A percentile compares a stretch with the other conserved stretches of the same genome.
These are phyloP conservation scores for Rhodotorula babjevae DNA, from an alignment of 768 basidiomycete species.

Conservation along the genomic window DNA sequence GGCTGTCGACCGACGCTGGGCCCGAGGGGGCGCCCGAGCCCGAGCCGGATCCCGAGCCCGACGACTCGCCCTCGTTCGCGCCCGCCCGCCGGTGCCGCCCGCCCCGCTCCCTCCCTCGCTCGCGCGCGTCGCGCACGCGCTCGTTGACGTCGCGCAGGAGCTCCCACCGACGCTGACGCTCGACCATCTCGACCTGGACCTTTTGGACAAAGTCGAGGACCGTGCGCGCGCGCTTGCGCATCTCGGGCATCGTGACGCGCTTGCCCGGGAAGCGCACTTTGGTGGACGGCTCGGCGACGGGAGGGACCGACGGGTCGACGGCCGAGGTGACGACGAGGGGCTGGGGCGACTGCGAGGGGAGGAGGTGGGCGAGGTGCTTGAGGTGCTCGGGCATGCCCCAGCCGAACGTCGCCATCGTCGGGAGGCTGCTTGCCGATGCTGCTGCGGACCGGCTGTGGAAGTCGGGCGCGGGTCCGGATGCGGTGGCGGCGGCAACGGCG, in stretches of 20 bases:
- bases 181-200: slow-evolving; percentile 46
- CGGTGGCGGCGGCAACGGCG: slow-evolving; percentile 13
- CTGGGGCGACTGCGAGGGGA: slow-evolving; percentile 69
- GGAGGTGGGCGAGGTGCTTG: slow-evolving; percentile 73
- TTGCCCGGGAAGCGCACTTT: slow-evolving; percentile 91
- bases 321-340: slow-evolving; percentile 61
- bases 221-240: slow-evolving; percentile 88
- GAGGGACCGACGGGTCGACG: slow-evolving; percentile 8
- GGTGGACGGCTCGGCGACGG: slow-evolving; percentile 49
- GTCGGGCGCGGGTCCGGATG: slow-evolving; percentile 37
- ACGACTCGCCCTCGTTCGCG: background rate
- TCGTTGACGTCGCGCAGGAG: background rate
- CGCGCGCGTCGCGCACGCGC: background rate
- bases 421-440: background rate
- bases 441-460: background rate
- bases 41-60: background rate
- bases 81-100: background rate
- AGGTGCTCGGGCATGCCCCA: slow-evolving; percentile 94
- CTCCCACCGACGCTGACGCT: slow-evolving; percentile 22
- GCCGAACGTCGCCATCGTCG: slow-evolving; percentile 25
- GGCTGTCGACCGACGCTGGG: background rate
- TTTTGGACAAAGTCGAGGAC: slow-evolving; percentile 91
- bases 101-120: background rate
- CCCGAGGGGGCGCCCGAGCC: background rate
- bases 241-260: slow-evolving; percentile 91